These are phyloP conservation scores for Dactylellina cionopaga DNA, from an alignment of 2,329 filamentous ascomycete genomes.

Conservation along the genomic window DNA sequence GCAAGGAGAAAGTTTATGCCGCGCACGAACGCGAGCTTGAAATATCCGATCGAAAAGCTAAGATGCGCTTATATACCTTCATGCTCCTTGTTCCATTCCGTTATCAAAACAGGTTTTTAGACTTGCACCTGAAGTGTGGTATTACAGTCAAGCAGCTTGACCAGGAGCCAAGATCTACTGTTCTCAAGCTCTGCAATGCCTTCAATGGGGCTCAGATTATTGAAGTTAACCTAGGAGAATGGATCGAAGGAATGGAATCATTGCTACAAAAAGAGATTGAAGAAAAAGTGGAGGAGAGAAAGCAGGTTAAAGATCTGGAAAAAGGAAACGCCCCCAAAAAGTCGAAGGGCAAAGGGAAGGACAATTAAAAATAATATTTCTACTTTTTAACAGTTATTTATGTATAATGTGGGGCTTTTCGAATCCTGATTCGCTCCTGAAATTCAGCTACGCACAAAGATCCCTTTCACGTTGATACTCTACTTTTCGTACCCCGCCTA, in stretches of 20 bases:
- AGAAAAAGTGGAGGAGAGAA: not conserved
- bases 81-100: conserved; percentile 5
- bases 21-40: conserved; percentile 1
- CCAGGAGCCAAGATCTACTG: not conserved
- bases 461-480: too few relatives aligned
- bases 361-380: too few relatives aligned
- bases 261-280: not conserved
- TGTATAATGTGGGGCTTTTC: too few relatives aligned
- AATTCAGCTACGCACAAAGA: too few relatives aligned
- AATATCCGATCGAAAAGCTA: not conserved
- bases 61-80: not conserved
- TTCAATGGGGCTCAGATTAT: not conserved
- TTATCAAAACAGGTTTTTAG: not conserved
- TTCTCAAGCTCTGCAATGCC: not conserved
- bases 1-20: not conserved
- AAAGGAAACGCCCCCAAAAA: too few relatives aligned
- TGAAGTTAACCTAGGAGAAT: not conserved
- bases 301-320: not conserved
- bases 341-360: too few relatives aligned
- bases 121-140: not conserved
- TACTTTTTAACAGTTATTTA: too few relatives aligned
- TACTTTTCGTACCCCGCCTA: too few relatives aligned
- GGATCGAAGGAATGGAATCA: not conserved
- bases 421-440: too few relatives aligned
- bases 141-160: not conserved